A percentile compares a stretch with the other conserved stretches of the same genome.
Conservation (phyloP, 1,284 basidiomycete genomes). For the Laetiporus sulphureus region DNA sequence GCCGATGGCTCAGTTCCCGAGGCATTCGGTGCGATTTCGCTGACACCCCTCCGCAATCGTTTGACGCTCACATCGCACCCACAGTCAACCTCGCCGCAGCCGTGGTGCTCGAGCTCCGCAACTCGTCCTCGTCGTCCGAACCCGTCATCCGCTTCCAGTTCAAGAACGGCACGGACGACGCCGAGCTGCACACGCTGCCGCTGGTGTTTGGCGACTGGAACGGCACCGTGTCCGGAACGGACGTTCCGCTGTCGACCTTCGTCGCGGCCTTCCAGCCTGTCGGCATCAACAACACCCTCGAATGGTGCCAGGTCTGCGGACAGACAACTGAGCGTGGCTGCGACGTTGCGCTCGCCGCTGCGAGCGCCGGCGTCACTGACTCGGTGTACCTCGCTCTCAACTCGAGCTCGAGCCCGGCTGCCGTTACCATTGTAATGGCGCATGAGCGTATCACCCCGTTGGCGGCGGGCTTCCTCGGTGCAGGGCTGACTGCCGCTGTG, state of each 20-base stretch:
- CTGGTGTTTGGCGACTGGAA: slow-evolving; percentile 23
- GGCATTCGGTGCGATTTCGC: slow-evolving; percentile 26
- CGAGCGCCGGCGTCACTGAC: too few relatives aligned
- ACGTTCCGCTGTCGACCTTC: slow-evolving; percentile 53
- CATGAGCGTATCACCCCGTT: slow-evolving; percentile 41
- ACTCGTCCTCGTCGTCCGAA: slow-evolving; percentile 17
- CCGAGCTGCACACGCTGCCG: slow-evolving; percentile 21
- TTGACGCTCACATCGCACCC: background rate
- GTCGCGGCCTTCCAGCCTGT: slow-evolving; percentile 43
- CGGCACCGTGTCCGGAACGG: slow-evolving; percentile 22
- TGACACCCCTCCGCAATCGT: background rate
- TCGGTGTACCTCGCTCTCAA: slow-evolving; percentile 21
- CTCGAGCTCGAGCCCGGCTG: slow-evolving; percentile 18
- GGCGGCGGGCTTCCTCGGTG: slow-evolving; percentile 62
- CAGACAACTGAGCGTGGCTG: slow-evolving; percentile 55
- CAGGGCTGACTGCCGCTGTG: slow-evolving; percentile 47
- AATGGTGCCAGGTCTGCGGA: slow-evolving; percentile 54
- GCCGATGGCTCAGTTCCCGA: slow-evolving; percentile 25
- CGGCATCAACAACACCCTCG: slow-evolving; percentile 43
- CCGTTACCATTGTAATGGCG: too few relatives aligned
- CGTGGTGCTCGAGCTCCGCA: slow-evolving; percentile 34
- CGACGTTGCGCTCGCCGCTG: slow-evolving; percentile 33
- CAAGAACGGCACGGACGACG: slow-evolving; percentile 44
- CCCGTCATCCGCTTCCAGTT: slow-evolving; percentile 52
- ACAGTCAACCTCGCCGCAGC: slow-evolving; percentile 41